Conservation (phyloP, 305 asterid species). For the Coffea humblotiana region DNA sequence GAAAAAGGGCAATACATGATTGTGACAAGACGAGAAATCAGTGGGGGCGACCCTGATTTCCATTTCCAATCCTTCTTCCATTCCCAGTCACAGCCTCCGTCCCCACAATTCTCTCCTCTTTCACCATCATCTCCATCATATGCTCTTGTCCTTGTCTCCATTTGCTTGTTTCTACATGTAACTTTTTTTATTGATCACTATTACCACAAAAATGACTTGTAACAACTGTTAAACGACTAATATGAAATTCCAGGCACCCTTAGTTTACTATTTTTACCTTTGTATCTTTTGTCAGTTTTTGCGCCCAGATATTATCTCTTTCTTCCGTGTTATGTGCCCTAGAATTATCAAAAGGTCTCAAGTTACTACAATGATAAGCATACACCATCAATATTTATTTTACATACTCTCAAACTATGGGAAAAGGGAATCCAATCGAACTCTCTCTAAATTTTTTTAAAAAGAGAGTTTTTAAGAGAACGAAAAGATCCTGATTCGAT, state of each 20-base stretch:
- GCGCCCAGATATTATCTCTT: neutral
- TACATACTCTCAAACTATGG: too few species aligned
- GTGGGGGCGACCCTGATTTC: conserved; percentile 19
- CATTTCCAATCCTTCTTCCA: conserved; percentile 13
- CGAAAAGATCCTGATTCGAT: too few species aligned
- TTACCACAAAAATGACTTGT: neutral
- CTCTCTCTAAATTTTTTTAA: too few species aligned
- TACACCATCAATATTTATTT: too few species aligned
- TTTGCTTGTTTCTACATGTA: conserved; percentile 22
- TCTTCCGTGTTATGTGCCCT: neutral
- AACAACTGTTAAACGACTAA: neutral
- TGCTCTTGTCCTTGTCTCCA: conserved; percentile 18
- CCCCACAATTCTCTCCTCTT: conserved; percentile 16
- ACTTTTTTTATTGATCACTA: neutral
- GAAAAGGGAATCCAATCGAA: too few species aligned
- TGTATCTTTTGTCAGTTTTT: neutral
- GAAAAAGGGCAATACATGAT: conserved; percentile 4
- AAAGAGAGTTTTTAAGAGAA: too few species aligned
- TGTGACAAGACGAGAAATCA: conserved; percentile 21
- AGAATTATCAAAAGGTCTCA: neutral
- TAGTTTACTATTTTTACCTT: neutral
- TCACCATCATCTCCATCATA: conserved; percentile 14
- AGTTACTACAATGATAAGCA: neutral
- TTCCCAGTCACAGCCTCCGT: conserved; percentile 6
- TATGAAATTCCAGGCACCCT: too few species aligned